Evolutionary conservation across 805 yeast species (phyloP), one percentile per base, ranked within the genome.

Genomic region (Teunomyces barrocoloradensis): DNA sequence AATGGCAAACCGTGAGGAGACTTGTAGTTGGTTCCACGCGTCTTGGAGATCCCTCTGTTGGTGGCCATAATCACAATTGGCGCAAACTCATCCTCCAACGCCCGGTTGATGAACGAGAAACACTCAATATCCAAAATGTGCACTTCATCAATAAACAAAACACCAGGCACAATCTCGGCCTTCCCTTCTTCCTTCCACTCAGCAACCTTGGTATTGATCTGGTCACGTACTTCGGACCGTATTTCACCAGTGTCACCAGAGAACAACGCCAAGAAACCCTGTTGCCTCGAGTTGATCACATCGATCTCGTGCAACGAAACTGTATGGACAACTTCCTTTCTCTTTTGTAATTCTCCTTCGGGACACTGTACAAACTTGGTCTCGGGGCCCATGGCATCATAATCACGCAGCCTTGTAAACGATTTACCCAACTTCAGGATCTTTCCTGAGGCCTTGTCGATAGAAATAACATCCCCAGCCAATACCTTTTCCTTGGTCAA

Each of bases 151-250:
- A 94, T 90, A 68, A 94, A 94, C 57, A 94, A 75, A 13, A 94
- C 99, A 59, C 99, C 99, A 11, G 99, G 98, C 36, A 89, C 89
- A 54, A 94, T 89, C 65, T 92, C 95, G 9, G 99, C 99, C 68
- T 94, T 94, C 50, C 99, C 98, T 75, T 94, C 98, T 71, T 94
- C 98, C 61, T 87, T 89, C 96, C 97, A 94, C 71, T 94, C 97
- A 17, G 95, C 96, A 45, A 94, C 97, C 71, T 94, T 91, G 38
- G 91, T 84, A 72, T 94, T 94, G 64, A 94, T 95, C 74, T 94
- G 98, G 57, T 89, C 95, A 68, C 99, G 84, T 25, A 94, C 90
- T 67, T 94, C 97, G 15, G 94, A 81, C 54, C 97, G 81, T 58
- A 94, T 94, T 73, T 94, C 99, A 56, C 99, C 99, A 44, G 97